Evolutionary conservation across 306 rosid genomes (phyloP), one percentile per base, ranked within the genome.

Genomic region (Sechiopsis laciniata): DNA sequence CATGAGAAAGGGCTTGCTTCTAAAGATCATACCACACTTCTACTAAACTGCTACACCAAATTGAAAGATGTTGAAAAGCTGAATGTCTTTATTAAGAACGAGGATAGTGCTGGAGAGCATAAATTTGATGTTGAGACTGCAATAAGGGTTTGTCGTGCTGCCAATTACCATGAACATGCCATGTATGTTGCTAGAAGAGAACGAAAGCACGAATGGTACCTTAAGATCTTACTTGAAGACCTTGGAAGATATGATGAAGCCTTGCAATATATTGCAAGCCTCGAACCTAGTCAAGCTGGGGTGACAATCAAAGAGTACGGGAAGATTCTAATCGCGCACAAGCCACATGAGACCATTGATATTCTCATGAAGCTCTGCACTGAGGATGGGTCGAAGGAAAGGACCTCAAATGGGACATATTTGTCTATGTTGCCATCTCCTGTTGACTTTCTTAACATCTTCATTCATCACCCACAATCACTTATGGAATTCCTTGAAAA

Each of bases 101-200:
- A 94, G 79, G 97, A 87, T 59, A 86, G 90, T 62, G 72, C 83
- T 45, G 97, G 98, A 69, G 96, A 91, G 66, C 96, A 86, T 40
- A 94, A 87, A 83, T 94, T 94, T 83, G 99, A 94, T 50, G 95
- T 94, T 66, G 99, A 94, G 83, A 94, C 99, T 78, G 97, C 96
- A 69, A 90, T 91, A 75, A 84, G 96, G 82, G 99, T 94, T 75
- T 94, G 99, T 54, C 97, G 99, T 60, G 94, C 99, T 80, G 96
- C 99, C 79, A 91, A 86, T 85, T 94, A 94, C 89, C 91, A 94
- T 58, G 99, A 94, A 82, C 99, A 91, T 85, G 99, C 99, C 29
- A 94, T 94, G 99, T 91, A 89, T 89, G 99, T 94, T 56, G 96
- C 99, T 80, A 94, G 87, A 88, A 94, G 87, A 82, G 92, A 94